These are phyloP conservation scores for Begonia loranthoides DNA, from an alignment of 306 rosid species.

Conservation along the genomic window DNA sequence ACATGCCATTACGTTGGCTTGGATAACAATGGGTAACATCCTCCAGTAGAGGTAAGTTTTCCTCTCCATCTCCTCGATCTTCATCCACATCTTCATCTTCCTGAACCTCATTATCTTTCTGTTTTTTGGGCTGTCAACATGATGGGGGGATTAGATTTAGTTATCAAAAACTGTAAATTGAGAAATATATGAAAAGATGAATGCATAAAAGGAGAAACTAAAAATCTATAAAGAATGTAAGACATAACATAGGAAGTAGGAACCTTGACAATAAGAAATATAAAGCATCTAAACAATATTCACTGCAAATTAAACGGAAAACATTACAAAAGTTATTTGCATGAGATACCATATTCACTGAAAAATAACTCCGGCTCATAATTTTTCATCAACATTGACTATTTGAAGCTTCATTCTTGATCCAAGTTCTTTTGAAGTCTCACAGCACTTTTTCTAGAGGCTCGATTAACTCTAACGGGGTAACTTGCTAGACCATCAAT, in stretches of 20 bases:
- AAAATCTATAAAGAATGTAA: too few relatives aligned
- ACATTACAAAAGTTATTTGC: neutral
- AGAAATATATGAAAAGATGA: slow-evolving; percentile 1
- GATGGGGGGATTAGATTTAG: slow-evolving; percentile 27
- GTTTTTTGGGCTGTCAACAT: neutral
- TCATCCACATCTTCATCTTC: too few relatives aligned
- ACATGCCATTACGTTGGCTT: too few relatives aligned
- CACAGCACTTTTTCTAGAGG: slow-evolving; percentile 82
- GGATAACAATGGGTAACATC: too few relatives aligned
- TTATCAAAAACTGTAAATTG: slow-evolving; percentile 22
- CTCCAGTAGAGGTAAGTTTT: too few relatives aligned
- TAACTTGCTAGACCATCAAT: slow-evolving; percentile 57
- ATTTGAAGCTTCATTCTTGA: slow-evolving; percentile 93
- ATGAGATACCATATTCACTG: slow-evolving; percentile 51
- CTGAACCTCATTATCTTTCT: too few relatives aligned
- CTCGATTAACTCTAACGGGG: slow-evolving; percentile 67
- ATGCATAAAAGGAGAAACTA: too few relatives aligned
- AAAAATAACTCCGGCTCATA: slow-evolving; percentile 72
- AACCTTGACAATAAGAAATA: too few relatives aligned
- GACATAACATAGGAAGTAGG: too few relatives aligned
- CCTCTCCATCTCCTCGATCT: slow-evolving; percentile 9
- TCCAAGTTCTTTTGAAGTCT: slow-evolving; percentile 94
- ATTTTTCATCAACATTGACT: slow-evolving; percentile 67
- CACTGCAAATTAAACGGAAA: neutral
- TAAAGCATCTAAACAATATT: too few relatives aligned